Percentiles rank a stretch among this genome's conserved stretches.
Conservation (phyloP, 495 filamentous ascomycete genomes). For the Penicillium fimorum region DNA sequence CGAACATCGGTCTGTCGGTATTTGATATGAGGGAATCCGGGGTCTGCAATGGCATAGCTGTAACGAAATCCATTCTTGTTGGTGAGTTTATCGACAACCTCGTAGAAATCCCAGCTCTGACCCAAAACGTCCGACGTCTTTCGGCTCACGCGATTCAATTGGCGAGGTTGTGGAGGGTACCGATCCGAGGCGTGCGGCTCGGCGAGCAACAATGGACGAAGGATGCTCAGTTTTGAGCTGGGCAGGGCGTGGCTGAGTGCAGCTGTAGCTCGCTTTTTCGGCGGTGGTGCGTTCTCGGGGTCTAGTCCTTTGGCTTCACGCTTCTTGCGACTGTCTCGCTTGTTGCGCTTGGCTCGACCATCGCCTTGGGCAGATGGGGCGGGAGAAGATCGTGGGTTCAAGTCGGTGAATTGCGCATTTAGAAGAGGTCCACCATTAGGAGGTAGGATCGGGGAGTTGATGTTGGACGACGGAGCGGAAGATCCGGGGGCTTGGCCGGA, state of each 20-base stretch:
- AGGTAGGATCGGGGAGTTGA: constrained; percentile 42
- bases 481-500: constrained; percentile 39
- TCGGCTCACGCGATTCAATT: constrained; percentile 39
- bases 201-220: constrained; percentile 35
- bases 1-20: constrained; percentile 84
- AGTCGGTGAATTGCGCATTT: constrained; percentile 33
- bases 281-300: constrained; percentile 33
- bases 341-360: constrained; percentile 43
- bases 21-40: constrained; percentile 77
- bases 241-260: constrained; percentile 32
- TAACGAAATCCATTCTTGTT: constrained; percentile 93
- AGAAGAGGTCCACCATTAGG: constrained; percentile 31
- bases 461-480: constrained; percentile 43
- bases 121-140: constrained; percentile 36
- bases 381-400: constrained; percentile 40
- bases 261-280: constrained; percentile 38
- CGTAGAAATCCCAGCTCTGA: constrained; percentile 46
- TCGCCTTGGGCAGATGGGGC: constrained; percentile 41
- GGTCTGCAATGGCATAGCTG: constrained; percentile 85
- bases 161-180: constrained; percentile 42
- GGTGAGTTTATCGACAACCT: constrained; percentile 62
- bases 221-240: constrained; percentile 33
- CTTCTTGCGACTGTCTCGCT: constrained; percentile 62
- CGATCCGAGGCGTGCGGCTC: constrained; percentile 39
- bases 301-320: constrained; percentile 67